phyloP scores from a whole-genome alignment of 805 yeast genomes.

The Ogataea sp. region DNA sequence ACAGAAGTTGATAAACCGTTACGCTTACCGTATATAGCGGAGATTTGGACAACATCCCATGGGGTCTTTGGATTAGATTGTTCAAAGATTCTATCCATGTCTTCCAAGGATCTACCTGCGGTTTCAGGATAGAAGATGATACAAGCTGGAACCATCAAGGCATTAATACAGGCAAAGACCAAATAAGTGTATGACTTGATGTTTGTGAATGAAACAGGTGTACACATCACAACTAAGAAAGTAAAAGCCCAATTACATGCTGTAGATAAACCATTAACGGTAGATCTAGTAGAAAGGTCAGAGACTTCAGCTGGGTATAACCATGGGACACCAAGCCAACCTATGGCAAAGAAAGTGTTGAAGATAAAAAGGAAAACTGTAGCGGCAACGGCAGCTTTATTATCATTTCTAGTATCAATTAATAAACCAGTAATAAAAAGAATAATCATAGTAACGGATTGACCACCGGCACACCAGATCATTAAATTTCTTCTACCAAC shows the following conservation, averaged over 20 bases:
- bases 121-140: constrained; percentile 32
- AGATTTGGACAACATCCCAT: constrained; percentile 28
- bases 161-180: constrained; percentile 31
- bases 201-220: constrained; percentile 27
- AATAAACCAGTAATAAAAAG: constrained; percentile 29
- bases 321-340: constrained; percentile 34
- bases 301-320: constrained; percentile 46
- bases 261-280: constrained; percentile 33
- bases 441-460: constrained; percentile 32
- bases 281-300: constrained; percentile 37
- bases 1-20: background rate
- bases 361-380: constrained; percentile 34
- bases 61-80: constrained; percentile 12
- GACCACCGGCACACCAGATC: constrained; percentile 16
- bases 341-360: constrained; percentile 36
- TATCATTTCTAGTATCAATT: constrained; percentile 13
- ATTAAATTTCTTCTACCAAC: constrained; percentile 1
- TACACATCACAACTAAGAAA: constrained; percentile 41
- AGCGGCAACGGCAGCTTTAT: constrained; percentile 28
- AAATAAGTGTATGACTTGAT: constrained; percentile 30
- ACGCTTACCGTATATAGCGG: constrained; percentile 1
- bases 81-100: constrained; percentile 31
- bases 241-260: constrained; percentile 43
- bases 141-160: constrained; percentile 19
- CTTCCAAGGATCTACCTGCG: constrained; percentile 32